Base-by-base conservation (phyloP, 1,284 basidiomycete genomes). In the Lentinula novae-zelandiae region DNA sequence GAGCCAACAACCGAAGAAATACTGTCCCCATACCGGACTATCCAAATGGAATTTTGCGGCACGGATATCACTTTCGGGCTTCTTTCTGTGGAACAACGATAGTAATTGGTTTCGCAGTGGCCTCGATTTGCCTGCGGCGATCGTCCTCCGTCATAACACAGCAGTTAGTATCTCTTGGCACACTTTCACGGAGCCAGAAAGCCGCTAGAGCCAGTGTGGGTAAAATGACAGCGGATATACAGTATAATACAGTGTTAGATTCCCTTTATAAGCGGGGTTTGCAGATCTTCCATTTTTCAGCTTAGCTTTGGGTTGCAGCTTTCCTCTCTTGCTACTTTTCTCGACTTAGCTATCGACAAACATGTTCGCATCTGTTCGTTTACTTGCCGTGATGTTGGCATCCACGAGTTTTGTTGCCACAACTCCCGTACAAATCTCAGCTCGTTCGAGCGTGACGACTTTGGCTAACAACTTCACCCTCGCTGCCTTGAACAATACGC, bases 391-490 rank as follows among this genome's bases (percentile, higher is more conserved):
- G 17, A 13, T 38, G 9, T 38, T 38, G 34, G 17, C 36, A 4
- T n/a, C 34, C 31, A 53, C 52, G 10, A 53, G 10, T 34, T 53
- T 53, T 7, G 36, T 53, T 17, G 34, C 7, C 17, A 34, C 52
- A 5, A 38, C 12, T 20, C 52, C 52, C 9, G 34, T 38, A 10
- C 36, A 38, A 17, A 34, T 53, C n/a, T 13, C n/a, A 13, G 52
- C 52, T 15, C 52, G 52, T 34, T 36, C 52, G 17, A 53, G 52
- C 52, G 10, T 38, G 15, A 34, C 17, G n/a, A 53, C 52, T 17
- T n/a, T 38, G n/a, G 52, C 52, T 12, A 53, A 71, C 62, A 74
- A 74, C 64, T 78, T 80, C 67, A 76, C 73, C 8, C 68, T 81
- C 33, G 69, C 75, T 22, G 79, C 78, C 5, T 65, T 69, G 58